Conservation (phyloP, 1,284 basidiomycete genomes). For the Austroboletus niveus region DNA sequence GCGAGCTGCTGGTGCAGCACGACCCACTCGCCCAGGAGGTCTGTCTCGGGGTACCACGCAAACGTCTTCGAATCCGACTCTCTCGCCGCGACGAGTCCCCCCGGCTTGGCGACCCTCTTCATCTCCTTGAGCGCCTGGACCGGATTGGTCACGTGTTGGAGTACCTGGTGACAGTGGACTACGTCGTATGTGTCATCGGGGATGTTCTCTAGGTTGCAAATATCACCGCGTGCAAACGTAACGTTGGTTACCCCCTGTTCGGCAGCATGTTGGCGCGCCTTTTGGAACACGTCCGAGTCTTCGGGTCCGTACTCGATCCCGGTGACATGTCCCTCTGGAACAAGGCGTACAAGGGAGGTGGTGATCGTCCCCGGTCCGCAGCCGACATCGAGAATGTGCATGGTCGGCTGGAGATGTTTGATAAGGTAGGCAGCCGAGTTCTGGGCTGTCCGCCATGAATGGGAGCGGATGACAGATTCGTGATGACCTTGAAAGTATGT, state of each 20-base stretch:
- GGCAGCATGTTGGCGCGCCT: conserved; percentile 31
- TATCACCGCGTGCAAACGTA: conserved; percentile 35
- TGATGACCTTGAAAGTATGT: conserved; percentile 35
- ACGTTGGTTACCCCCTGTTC: conserved; percentile 29
- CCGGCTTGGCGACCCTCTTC: conserved; percentile 39
- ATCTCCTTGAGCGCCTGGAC: conserved; percentile 39
- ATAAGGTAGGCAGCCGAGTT: conserved; percentile 45
- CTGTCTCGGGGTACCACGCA: conserved; percentile 31
- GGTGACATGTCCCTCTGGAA: conserved; percentile 40
- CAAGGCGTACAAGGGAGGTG: conserved; percentile 37
- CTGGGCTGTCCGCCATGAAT: conserved; percentile 40
- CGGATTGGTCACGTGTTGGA: conserved; percentile 40
- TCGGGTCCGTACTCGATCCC: conserved; percentile 36
- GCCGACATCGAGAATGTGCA: conserved; percentile 46
- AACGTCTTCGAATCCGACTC: conserved; percentile 34
- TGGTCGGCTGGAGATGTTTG: conserved; percentile 35
- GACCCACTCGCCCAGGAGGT: conserved; percentile 6
- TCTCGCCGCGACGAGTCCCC: conserved; percentile 38
- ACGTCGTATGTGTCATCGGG: conserved; percentile 35
- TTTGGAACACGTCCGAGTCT: conserved; percentile 14
- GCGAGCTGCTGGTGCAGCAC: conserved; percentile 19
- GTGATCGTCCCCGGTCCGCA: conserved; percentile 49
- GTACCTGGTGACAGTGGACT: conserved; percentile 45
- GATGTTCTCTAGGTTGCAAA: conserved; percentile 25
- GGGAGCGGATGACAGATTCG: conserved; percentile 40